phyloP scores from a whole-genome alignment of 306 rosid genomes.

The Trifolium repens region DNA sequence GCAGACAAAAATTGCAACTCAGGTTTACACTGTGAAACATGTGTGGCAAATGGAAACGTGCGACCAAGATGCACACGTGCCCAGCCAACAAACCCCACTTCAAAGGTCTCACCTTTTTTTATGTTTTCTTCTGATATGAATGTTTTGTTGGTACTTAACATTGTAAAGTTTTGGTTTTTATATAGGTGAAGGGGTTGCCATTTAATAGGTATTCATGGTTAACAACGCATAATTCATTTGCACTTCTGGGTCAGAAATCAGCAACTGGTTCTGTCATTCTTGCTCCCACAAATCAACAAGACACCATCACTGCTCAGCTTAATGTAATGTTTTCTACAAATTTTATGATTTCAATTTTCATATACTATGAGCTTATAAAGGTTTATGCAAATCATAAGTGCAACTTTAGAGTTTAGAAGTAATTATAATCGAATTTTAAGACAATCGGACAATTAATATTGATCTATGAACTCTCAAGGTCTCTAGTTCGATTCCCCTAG shows the following conservation, averaged over 20 bases:
- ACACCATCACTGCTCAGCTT: slow-evolving; percentile 80
- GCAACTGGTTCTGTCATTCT: slow-evolving; percentile 65
- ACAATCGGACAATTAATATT: too few species aligned
- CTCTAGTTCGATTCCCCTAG: too few species aligned
- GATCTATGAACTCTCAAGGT: too few species aligned
- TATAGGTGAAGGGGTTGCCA: slow-evolving; percentile 74
- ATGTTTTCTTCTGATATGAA: slow-evolving; percentile 1
- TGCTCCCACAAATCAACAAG: slow-evolving; percentile 82
- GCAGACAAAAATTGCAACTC: slow-evolving; percentile 60
- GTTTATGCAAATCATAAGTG: too few species aligned
- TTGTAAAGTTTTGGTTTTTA: slow-evolving; percentile 6
- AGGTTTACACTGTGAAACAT: slow-evolving; percentile 87
- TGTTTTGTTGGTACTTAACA: background rate
- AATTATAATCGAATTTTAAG: background rate
- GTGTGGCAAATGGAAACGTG: slow-evolving; percentile 67
- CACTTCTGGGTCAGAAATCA: slow-evolving; percentile 71
- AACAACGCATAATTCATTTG: slow-evolving; percentile 86
- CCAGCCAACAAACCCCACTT: slow-evolving; percentile 71
- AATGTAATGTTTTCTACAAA: slow-evolving; percentile 50
- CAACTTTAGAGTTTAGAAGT: background rate
- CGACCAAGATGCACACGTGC: slow-evolving; percentile 83
- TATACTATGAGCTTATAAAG: background rate
- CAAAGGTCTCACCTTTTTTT: slow-evolving; percentile 49
- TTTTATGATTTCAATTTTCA: background rate
- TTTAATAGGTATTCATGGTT: slow-evolving; percentile 89